Percentiles rank a stretch among this genome's conserved stretches.
These are phyloP conservation scores for Trichocladium uniseriatum DNA, from an alignment of 495 filamentous ascomycete genomes.

Conservation along the genomic window DNA sequence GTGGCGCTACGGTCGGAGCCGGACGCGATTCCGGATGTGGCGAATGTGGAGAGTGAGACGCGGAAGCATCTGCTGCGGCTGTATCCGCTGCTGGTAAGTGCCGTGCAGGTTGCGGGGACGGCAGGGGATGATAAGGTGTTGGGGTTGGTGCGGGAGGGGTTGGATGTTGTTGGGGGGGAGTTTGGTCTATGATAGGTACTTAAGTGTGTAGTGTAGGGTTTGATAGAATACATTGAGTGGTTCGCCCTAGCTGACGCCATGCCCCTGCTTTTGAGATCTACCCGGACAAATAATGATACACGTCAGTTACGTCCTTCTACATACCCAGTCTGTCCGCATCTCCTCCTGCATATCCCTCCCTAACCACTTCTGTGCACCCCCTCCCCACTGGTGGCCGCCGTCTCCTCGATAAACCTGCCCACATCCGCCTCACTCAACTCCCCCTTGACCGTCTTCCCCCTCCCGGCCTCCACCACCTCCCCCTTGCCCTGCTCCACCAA, in stretches of 20 bases:
- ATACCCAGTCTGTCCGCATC: background rate
- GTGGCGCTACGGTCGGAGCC: slow-evolving; percentile 60
- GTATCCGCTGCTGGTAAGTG: slow-evolving; percentile 69
- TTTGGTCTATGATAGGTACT: slow-evolving; percentile 47
- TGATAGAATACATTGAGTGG: slow-evolving; percentile 1
- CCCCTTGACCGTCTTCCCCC: background rate
- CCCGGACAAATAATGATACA: slow-evolving; percentile 8
- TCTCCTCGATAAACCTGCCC: background rate
- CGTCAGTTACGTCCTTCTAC: background rate
- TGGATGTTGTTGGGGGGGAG: slow-evolving; percentile 59
- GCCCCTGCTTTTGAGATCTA: background rate
- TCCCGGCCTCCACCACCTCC: slow-evolving; percentile 6
- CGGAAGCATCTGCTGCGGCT: slow-evolving; percentile 70
- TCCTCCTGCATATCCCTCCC: too few species aligned
- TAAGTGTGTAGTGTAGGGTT: too few species aligned
- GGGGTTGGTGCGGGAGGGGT: slow-evolving; percentile 45
- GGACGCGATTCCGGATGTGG: slow-evolving; percentile 57
- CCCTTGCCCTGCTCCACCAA: slow-evolving; percentile 21
- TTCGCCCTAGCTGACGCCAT: background rate
- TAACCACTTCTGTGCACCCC: too few species aligned
- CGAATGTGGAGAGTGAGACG: slow-evolving; percentile 43
- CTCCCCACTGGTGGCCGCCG: too few species aligned
- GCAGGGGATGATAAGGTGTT: slow-evolving; percentile 54
- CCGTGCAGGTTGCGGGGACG: slow-evolving; percentile 56
- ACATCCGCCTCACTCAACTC: too few species aligned